These are phyloP conservation scores for Monilinia polystroma DNA, from an alignment of 2,329 filamentous ascomycete genomes.

Conservation along the genomic window DNA sequence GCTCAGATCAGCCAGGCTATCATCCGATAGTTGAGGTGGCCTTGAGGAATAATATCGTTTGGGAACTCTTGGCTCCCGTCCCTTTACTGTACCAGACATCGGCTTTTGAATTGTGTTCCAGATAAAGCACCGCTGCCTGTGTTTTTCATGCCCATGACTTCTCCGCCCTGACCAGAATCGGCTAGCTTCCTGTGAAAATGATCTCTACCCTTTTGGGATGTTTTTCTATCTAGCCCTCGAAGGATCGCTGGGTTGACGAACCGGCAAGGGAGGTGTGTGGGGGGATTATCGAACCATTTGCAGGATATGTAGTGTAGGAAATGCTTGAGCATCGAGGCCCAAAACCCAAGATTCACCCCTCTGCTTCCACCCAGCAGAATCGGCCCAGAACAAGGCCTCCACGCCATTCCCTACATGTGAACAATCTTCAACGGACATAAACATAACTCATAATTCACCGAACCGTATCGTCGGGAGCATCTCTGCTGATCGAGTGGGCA, in stretches of 20 bases:
- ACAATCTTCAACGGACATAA: conserved; percentile 1
- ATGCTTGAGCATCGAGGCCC: background rate
- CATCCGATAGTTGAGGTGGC: background rate
- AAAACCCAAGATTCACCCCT: background rate
- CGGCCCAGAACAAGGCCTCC: background rate
- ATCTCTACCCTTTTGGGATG: background rate
- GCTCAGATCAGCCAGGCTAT: background rate
- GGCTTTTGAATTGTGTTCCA: background rate
- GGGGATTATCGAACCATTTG: background rate
- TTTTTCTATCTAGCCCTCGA: background rate
- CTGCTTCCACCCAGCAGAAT: background rate
- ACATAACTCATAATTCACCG: background rate
- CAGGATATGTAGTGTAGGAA: background rate
- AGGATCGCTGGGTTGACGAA: background rate
- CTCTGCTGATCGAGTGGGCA: conserved; percentile 14
- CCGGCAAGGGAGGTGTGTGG: background rate
- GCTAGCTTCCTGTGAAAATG: background rate
- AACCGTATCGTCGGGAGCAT: conserved; percentile 12
- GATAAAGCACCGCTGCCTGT: background rate
- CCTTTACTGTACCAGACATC: background rate
- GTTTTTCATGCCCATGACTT: background rate
- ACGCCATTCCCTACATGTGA: background rate
- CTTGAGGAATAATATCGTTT: background rate
- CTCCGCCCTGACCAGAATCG: background rate
- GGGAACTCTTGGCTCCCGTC: background rate